Evolutionary conservation across 192 early-diverging fungal genomes (phyloP), one percentile per base, ranked within the genome.

Genomic region (Coemansia sp.): DNA sequence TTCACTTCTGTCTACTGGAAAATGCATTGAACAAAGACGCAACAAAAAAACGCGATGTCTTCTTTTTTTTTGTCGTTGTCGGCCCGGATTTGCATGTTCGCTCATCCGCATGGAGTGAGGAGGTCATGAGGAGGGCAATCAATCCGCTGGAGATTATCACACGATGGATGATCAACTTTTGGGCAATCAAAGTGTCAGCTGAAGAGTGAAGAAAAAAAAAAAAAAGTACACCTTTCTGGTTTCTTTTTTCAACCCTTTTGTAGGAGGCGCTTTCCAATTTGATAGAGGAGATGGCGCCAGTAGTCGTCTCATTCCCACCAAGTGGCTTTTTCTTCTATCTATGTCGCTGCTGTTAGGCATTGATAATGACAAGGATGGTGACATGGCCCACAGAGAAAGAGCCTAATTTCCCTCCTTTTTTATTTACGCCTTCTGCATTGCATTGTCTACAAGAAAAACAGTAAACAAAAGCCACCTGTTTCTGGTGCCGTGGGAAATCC

Each of bases 101-200:
- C 49, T 50, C 53, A 57, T 57, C 53, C 53, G 53, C 53, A 31
- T 57, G 47, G 18, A 57, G 24, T 18, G 15, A 31, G 12, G 16
- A 31, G 53, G 53, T 57, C 53, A 57, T 57, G 53, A 57, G 53
- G 53, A 5, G 11, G 53, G 53, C 53, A 38, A 63, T 41, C 68
- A 69, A 62, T 40, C 53, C 66, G 49, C 66, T 31, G 52, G n/a
- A 64, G 36, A 41, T 20, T 15, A 40, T 16, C 39, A 27, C 62
- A 20, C 13, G 20, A 43, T 39, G 13, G 65, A 33, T 53, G 34
- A 67, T 41, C 53, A 29, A 27, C 22, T 13, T 9, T 9, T 5
- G 13, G 53, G 53, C 53, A 57, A 57, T 57, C 53, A 53, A 53
- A 57, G 12, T 57, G 53, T 57, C 53, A 57, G 53, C 53, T 57